These are phyloP conservation scores for Biscutella laevigata DNA, from an alignment of 441 rosid species.

Conservation along the genomic window DNA sequence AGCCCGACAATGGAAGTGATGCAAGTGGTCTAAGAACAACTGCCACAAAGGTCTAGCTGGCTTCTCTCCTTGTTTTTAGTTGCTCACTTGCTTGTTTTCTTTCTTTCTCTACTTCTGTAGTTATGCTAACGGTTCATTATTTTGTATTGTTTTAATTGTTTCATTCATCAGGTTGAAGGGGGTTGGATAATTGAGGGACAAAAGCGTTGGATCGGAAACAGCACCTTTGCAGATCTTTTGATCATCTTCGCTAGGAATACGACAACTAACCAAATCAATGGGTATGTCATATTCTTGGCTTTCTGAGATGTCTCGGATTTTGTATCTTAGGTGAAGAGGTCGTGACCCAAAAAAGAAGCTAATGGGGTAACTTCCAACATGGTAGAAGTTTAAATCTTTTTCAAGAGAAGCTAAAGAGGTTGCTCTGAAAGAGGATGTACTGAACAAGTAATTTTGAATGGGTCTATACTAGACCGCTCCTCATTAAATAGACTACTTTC, in stretches of 20 bases:
- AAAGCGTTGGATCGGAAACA: slow-evolving; percentile 97
- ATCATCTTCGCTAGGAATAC: slow-evolving; percentile 75
- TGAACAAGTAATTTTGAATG: not conserved
- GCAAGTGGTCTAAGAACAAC: slow-evolving; percentile 72
- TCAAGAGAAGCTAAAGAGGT: not conserved
- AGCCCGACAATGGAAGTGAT: slow-evolving; percentile 91
- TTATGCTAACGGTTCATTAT: slow-evolving; percentile 1
- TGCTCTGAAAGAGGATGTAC: not conserved
- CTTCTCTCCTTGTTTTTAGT: slow-evolving; percentile 11
- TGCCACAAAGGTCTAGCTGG: slow-evolving; percentile 60
- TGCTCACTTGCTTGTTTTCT: slow-evolving; percentile 10
- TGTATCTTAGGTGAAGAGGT: slow-evolving; percentile 9
- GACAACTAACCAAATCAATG: slow-evolving; percentile 73
- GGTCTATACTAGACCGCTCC: too few relatives aligned
- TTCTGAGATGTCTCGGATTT: not conserved
- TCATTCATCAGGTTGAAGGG: slow-evolving; percentile 53
- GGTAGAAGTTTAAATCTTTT: not conserved
- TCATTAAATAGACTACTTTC: not conserved
- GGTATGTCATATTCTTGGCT: slow-evolving; percentile 37
- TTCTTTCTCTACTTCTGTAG: not conserved
- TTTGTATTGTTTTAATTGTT: not conserved
- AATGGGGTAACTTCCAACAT: slow-evolving; percentile 9
- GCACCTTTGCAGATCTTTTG: slow-evolving; percentile 84
- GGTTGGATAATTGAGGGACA: slow-evolving; percentile 91
- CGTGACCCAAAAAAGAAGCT: not conserved